phyloP scores from a whole-genome alignment of 2,329 filamentous ascomycete species.

The Alternaria triticimaculans region DNA sequence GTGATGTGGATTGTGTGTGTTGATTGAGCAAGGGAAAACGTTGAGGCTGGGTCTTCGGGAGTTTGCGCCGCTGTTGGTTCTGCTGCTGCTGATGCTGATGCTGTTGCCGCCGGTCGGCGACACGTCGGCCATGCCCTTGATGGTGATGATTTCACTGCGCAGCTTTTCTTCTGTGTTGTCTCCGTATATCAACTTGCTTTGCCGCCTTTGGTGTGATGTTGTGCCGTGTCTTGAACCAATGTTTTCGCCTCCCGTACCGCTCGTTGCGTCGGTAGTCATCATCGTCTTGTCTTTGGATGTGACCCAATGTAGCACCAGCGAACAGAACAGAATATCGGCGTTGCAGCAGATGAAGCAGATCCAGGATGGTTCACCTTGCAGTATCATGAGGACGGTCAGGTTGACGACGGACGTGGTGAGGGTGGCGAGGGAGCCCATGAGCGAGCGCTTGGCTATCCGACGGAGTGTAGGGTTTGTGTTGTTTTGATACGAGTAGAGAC shows the following conservation, averaged over 20 bases:
- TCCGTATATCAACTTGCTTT: background rate
- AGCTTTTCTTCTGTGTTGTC: background rate
- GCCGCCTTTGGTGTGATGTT: background rate
- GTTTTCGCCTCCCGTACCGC: background rate
- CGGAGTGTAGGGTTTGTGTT: slow-evolving; percentile 56
- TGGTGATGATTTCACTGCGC: background rate
- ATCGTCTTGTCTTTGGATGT: slow-evolving; percentile 39
- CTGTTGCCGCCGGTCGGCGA: background rate
- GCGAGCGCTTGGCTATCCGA: slow-evolving; percentile 63
- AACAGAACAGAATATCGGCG: slow-evolving; percentile 34
- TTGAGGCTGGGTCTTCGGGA: background rate
- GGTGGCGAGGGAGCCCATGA: slow-evolving; percentile 65
- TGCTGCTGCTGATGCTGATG: background rate
- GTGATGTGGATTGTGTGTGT: background rate
- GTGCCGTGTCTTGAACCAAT: background rate
- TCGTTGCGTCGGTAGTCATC: background rate
- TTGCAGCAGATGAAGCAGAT: slow-evolving; percentile 65
- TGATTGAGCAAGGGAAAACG: background rate
- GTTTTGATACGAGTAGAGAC: slow-evolving; percentile 63
- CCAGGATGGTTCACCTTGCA: slow-evolving; percentile 69
- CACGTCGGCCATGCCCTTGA: background rate
- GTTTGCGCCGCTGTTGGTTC: background rate
- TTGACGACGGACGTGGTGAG: slow-evolving; percentile 66
- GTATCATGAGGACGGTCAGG: slow-evolving; percentile 63
- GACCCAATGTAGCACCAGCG: slow-evolving; percentile 68